Evolutionary conservation across 768 basidiomycete species (phyloP).

Genomic region (Leccinum longicurvipes): DNA sequence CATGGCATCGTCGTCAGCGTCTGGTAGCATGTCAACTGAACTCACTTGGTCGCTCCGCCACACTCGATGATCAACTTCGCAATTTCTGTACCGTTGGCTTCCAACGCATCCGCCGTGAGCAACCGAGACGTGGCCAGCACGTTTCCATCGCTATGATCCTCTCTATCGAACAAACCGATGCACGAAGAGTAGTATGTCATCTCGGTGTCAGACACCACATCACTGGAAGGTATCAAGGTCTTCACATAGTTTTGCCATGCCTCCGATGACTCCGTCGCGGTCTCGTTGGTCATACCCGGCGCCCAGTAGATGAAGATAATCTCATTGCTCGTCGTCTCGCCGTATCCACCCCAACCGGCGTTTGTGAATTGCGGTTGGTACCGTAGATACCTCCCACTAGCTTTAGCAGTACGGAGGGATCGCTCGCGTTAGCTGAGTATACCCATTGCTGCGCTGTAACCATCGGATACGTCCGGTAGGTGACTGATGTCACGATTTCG

Average conservation of each 20-base stretch:
- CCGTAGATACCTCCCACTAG: neutral
- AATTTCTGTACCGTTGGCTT: too few species aligned
- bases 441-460: neutral
- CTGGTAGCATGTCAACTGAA: too few species aligned
- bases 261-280: conserved; percentile 31
- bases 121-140: too few species aligned
- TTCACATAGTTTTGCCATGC: conserved; percentile 30
- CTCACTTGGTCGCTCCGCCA: too few species aligned
- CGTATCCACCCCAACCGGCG: conserved; percentile 45
- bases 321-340: neutral
- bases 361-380: conserved; percentile 22
- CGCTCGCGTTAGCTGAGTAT: neutral
- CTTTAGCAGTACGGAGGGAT: neutral
- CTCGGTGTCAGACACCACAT: neutral
- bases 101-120: too few species aligned
- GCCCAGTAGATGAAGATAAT: conserved; percentile 26
- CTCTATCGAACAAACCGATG: too few species aligned
- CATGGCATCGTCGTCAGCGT: too few species aligned
- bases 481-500: neutral
- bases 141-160: too few species aligned
- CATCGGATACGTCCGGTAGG: neutral
- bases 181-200: too few species aligned
- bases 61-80: too few species aligned
- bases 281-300: conserved; percentile 35
- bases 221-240: neutral